Evolutionary conservation across 1,284 basidiomycete genomes (phyloP).

Genomic region (Puccinia polysora): DNA sequence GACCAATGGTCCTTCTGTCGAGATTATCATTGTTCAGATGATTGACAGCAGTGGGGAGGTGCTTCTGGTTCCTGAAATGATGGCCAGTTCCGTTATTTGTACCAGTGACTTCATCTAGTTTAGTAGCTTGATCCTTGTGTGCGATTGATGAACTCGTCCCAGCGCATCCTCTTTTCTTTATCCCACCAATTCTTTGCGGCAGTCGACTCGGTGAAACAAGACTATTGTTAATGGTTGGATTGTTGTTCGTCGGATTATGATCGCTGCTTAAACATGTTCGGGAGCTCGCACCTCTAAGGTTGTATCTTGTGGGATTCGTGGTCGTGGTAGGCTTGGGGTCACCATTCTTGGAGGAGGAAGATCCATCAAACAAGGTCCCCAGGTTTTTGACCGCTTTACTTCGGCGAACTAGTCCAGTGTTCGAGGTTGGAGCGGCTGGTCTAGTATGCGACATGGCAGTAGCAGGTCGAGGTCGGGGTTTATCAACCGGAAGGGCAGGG

Average conservation of each 20-base stretch:
- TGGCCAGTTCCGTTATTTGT: conserved; percentile 3
- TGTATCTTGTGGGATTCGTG: conserved; percentile 17
- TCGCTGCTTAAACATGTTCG: conserved; percentile 34
- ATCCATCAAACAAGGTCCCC: conserved; percentile 28
- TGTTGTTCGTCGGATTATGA: not conserved
- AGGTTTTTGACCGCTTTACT: conserved; percentile 34
- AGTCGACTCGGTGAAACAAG: conserved; percentile 6
- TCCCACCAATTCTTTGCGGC: conserved; percentile 7
- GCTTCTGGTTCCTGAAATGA: conserved; percentile 8
- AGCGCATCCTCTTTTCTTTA: conserved; percentile 30
- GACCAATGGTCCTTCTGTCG: conserved; percentile 6
- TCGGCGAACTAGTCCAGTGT: conserved; percentile 8
- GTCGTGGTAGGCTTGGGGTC: not conserved
- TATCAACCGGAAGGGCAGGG: not conserved
- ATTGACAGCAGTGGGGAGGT: not conserved
- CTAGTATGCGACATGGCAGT: conserved; percentile 24
- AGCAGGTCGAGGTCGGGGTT: conserved; percentile 20
- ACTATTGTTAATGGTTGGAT: not conserved
- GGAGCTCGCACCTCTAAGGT: conserved; percentile 5
- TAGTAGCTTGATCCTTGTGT: conserved; percentile 12
- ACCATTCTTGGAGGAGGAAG: not conserved
- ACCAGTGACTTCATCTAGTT: conserved; percentile 3
- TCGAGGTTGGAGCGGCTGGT: not conserved
- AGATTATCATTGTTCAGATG: conserved; percentile 8
- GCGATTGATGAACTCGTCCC: conserved; percentile 4